phyloP scores from a whole-genome alignment of 1,284 basidiomycete genomes.

The Rhizoctonia solani region DNA sequence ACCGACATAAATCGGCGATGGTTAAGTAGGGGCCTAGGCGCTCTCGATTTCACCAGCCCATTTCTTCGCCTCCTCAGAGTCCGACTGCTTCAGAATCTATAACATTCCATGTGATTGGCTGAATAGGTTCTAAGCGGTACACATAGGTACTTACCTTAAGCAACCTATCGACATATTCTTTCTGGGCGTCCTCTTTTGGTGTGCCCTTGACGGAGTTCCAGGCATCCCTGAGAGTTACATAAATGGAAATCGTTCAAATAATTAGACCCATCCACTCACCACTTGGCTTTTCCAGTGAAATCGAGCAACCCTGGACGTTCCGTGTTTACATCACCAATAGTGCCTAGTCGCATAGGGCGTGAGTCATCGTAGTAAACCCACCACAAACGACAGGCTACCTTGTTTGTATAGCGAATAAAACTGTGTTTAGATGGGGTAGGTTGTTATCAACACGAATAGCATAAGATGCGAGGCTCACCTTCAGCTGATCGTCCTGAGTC shows the following conservation, averaged over 20 bases:
- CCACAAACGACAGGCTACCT: slow-evolving; percentile 51
- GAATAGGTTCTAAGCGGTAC: neutral
- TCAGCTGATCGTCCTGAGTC: slow-evolving; percentile 73
- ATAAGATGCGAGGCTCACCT: too few species aligned
- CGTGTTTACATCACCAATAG: slow-evolving; percentile 70
- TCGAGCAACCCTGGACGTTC: slow-evolving; percentile 72
- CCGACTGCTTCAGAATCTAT: slow-evolving; percentile 60
- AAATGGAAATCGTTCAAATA: slow-evolving; percentile 23
- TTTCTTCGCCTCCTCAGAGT: slow-evolving; percentile 61
- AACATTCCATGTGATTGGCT: neutral
- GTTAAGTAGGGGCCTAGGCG: slow-evolving; percentile 32
- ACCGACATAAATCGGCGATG: neutral
- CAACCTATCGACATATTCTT: slow-evolving; percentile 74
- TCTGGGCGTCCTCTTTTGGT: slow-evolving; percentile 69
- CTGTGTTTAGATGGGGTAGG: slow-evolving; percentile 50
- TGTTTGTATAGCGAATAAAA: slow-evolving; percentile 95
- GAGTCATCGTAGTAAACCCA: neutral
- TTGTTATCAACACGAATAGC: slow-evolving; percentile 30
- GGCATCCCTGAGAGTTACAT: slow-evolving; percentile 66
- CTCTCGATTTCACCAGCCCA: slow-evolving; percentile 63
- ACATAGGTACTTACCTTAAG: slow-evolving; percentile 57
- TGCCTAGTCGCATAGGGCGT: slow-evolving; percentile 55
- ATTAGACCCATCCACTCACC: slow-evolving; percentile 53
- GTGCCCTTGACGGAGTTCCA: slow-evolving; percentile 78
- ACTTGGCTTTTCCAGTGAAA: slow-evolving; percentile 82